Evolutionary conservation across 768 basidiomycete species (phyloP), one percentile per base, ranked within the genome.

Genomic region (Rhodotorula babjevae): DNA sequence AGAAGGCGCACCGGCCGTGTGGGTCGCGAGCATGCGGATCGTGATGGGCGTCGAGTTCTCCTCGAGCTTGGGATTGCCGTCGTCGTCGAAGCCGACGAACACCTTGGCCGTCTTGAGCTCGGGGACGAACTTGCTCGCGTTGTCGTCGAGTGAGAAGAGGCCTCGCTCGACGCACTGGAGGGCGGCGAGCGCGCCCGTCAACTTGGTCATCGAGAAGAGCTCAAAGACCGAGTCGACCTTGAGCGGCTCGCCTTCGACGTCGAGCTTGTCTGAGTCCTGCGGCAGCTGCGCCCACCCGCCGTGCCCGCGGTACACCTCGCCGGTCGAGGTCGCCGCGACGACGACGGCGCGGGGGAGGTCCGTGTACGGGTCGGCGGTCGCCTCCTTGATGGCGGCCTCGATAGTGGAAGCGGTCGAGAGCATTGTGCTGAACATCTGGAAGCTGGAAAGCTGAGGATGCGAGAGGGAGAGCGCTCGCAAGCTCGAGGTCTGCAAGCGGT

Each of bases 81-180:
- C 23, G 6, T 50, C 61, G 49, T 52, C 21, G 52, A 76, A 79
- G 9, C 80, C 78, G 25, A 70, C 75, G 15, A 80, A 49, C 10
- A 80, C 57, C 42, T 74, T 63, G 46, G 77, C 64, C 36, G 73
- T 55, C 29, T 58, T 65, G 9, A 80, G 61, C 68, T 80, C 80
- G 8, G 77, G 78, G 2, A 79, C 65, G 49, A 74, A 75, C 57
- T 67, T 67, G 36, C 70, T 69, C 10, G 77, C 77, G 21, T 65
- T 63, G 63, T 73, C 78, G 52, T 80, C 77, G 27, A 80, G 68
- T 25, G 55, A 57, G 46, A 80, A 55, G 31, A 72, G 53, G 42
- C 78, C 78, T n/a, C 74, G 77, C 47, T 81, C 80, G 50, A 80
- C 68, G 11, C 81, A 75, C 53, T 79, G 79, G 0, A 79, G 62